phyloP scores from a whole-genome alignment of 2,329 filamentous ascomycete species.

The Alternaria sp. region DNA sequence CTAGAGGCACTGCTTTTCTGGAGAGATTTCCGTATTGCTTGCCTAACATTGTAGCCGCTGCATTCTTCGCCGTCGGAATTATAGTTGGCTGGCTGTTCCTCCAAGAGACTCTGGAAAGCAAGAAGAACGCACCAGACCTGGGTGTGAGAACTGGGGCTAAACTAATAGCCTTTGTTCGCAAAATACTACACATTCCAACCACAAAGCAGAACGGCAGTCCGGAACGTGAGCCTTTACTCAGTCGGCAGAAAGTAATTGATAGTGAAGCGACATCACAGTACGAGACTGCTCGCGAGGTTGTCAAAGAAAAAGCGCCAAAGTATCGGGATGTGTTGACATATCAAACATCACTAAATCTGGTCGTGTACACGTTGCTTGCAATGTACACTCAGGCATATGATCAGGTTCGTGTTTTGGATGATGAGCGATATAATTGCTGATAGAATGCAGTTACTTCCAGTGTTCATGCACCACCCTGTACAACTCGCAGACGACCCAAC shows the following conservation, averaged over 20 bases:
- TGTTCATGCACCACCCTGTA: conserved; percentile 81
- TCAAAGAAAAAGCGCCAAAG: conserved; percentile 44
- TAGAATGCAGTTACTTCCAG: conserved; percentile 68
- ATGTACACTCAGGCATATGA: conserved; percentile 86
- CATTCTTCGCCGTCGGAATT: conserved; percentile 81
- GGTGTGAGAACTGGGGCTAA: conserved; percentile 76
- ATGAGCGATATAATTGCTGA: conserved; percentile 14
- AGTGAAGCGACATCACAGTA: conserved; percentile 26
- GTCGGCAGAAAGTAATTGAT: conserved; percentile 30
- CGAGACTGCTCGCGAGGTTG: conserved; percentile 4
- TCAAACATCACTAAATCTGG: conserved; percentile 77
- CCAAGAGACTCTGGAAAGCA: conserved; percentile 81
- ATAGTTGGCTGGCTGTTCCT: conserved; percentile 79
- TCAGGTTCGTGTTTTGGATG: conserved; percentile 57
- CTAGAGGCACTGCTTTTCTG: conserved; percentile 70
- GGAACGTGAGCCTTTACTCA: conserved; percentile 46
- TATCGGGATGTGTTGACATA: conserved; percentile 73
- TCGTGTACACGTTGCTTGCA: conserved; percentile 81
- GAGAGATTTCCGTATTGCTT: conserved; percentile 81
- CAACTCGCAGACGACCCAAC: conserved; percentile 63
- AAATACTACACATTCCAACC: conserved; percentile 25
- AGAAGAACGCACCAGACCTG: conserved; percentile 73
- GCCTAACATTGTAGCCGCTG: conserved; percentile 80
- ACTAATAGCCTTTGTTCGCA: conserved; percentile 56
- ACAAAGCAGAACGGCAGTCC: conserved; percentile 15